These are phyloP conservation scores for Nasturtium officinale DNA, from an alignment of 345 rosid genomes.

Conservation along the genomic window DNA sequence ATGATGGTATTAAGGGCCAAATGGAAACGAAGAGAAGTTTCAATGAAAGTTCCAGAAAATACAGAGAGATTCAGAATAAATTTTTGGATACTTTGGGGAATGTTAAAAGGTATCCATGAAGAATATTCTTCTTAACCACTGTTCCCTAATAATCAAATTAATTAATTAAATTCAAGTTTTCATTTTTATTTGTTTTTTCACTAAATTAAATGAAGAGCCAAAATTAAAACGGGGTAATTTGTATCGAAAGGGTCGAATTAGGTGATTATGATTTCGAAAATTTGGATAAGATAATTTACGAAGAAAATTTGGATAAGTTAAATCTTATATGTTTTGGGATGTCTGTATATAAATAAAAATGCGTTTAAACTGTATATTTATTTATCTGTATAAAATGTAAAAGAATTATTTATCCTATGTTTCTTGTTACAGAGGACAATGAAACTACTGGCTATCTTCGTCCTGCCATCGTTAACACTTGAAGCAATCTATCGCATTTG, in stretches of 20 bases:
- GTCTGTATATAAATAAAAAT: too few relatives aligned
- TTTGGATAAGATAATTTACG: too few relatives aligned
- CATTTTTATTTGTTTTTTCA: not conserved
- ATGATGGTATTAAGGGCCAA: conserved; percentile 14
- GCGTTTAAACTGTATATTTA: too few relatives aligned
- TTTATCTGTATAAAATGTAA: too few relatives aligned
- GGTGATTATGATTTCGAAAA: too few relatives aligned
- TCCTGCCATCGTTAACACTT: conserved; percentile 62
- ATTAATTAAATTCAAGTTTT: not conserved
- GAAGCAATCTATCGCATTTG: conserved; percentile 78
- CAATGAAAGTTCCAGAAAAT: not conserved
- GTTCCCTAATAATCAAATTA: not conserved
- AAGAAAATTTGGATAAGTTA: too few relatives aligned
- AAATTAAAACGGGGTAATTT: not conserved
- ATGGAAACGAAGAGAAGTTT: not conserved
- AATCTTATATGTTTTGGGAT: too few relatives aligned
- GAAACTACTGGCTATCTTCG: conserved; percentile 64
- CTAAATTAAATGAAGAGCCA: not conserved
- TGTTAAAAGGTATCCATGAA: conserved; percentile 9
- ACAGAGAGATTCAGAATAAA: not conserved
- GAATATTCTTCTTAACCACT: not conserved
- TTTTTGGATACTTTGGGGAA: not conserved
- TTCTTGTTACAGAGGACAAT: conserved; percentile 61
- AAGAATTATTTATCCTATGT: not conserved
- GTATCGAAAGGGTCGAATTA: not conserved